Base-by-base conservation (phyloP, 148 eudicot genomes). In the Gaultheria prostrata region DNA sequence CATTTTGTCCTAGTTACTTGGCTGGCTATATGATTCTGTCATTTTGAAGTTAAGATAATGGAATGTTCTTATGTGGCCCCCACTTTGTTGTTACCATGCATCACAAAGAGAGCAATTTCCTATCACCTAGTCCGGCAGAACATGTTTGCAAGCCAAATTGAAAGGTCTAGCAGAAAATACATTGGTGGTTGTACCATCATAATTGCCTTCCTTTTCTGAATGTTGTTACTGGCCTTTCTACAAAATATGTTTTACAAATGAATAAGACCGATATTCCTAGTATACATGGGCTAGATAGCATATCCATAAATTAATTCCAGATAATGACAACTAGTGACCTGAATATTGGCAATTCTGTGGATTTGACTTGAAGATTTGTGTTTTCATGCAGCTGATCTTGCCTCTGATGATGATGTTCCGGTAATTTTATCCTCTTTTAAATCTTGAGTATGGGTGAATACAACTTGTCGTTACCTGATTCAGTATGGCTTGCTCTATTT, bases 351-450 rank as follows among this genome's bases (percentile, higher is more conserved):
- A 26, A 14, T 70, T 46, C 24, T 74, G 63, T 26, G 77, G n/a
- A 70, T 33, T 76, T 85, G 77, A 85, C 84, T 32, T 81, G 30
- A 61, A 56, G 21, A 45, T 24, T 17, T 76, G 78, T 72, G 82
- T 78, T 83, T 78, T 51, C 83, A 63, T 88, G 88, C 88, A 79
- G 97, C 90, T 50, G 90, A 88, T 43, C 78, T 76, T 51, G 88
- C 83, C 57, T 90, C 88, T 78, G 94, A 91, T 32, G 91, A 94
- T 82, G 93, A 86, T 71, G 75, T 80, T 77, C 84, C 51, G 95
- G 97, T 94, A 90, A 88, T 71, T 80, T 17, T 59, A 82, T 71
- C 14, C 65, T 72, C 2, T 35, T 79, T 5, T 28, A 11, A 33
- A 21, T 65, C 11, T 30, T 21, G n/a, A n/a, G n/a, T 1, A 15